These are phyloP conservation scores for Adansonia rubrostipa DNA, from an alignment of 441 rosid species.

Conservation along the genomic window DNA sequence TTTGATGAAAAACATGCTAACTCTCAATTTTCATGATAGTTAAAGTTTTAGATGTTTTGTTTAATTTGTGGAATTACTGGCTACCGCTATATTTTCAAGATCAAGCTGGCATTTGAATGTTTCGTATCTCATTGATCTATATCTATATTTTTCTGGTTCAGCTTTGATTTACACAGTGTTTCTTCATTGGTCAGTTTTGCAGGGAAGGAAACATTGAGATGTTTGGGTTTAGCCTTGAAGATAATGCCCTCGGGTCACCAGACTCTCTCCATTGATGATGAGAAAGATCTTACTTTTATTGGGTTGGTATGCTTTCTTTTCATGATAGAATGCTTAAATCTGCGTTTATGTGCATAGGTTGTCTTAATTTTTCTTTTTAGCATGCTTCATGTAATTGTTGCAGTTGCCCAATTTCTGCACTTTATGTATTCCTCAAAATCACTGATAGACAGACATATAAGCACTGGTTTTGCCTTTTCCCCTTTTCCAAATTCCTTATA, in stretches of 20 bases:
- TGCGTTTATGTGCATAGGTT: constrained; percentile 3
- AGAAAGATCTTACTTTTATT: constrained; percentile 95
- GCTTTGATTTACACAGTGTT: constrained; percentile 14
- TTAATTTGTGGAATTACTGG: constrained; percentile 1
- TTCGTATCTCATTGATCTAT: not conserved
- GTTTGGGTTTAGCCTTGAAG: constrained; percentile 91
- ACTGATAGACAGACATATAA: not conserved
- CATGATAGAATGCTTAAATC: constrained; percentile 33
- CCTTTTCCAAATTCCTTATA: not conserved
- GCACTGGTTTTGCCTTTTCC: not conserved
- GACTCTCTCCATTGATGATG: constrained; percentile 75
- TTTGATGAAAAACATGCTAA: constrained; percentile 15
- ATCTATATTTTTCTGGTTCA: constrained; percentile 9
- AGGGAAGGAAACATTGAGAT: constrained; percentile 92
- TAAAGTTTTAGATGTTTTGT: constrained; percentile 1
- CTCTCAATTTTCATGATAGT: not conserved
- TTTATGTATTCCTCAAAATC: not conserved
- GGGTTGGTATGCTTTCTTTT: constrained; percentile 96
- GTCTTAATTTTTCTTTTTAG: not conserved
- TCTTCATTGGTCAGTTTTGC: constrained; percentile 68
- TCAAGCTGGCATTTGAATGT: not conserved
- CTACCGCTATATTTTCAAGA: constrained; percentile 12
- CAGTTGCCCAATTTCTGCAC: not conserved
- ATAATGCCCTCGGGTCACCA: constrained; percentile 79
- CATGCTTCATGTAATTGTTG: not conserved